phyloP scores from a whole-genome alignment of 1,139 yeast species.

The Meyerozyma guilliermondii region DNA sequence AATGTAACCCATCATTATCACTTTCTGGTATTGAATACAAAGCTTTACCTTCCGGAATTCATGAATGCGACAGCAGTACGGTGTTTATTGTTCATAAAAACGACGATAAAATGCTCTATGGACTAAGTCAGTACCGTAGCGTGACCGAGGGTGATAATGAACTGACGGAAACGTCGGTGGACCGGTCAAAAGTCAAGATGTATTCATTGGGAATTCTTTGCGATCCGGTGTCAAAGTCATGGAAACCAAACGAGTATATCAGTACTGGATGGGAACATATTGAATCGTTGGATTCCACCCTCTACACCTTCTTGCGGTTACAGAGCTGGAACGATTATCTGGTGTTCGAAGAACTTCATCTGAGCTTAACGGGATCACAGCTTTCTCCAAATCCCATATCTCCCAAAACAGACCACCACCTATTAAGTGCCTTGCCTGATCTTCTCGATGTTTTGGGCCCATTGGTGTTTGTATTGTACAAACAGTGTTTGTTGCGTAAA shows the following conservation, averaged over 20 bases:
- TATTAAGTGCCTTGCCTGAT: conserved; percentile 42
- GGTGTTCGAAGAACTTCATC: conserved; percentile 18
- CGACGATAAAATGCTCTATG: conserved; percentile 29
- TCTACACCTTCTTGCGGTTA: conserved; percentile 33
- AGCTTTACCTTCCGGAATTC: conserved; percentile 81
- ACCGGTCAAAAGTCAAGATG: conserved; percentile 56
- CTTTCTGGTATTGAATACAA: conserved; percentile 59
- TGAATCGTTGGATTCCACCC: conserved; percentile 36
- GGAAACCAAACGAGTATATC: conserved; percentile 53
- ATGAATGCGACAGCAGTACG: conserved; percentile 49
- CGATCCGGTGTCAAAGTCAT: conserved; percentile 29
- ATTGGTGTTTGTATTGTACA: conserved; percentile 64
- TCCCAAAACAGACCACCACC: conserved; percentile 36
- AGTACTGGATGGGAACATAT: conserved; percentile 54
- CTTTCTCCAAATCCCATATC: conserved; percentile 4
- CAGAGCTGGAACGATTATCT: conserved; percentile 14
- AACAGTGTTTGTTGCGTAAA: conserved; percentile 58
- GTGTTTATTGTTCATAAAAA: conserved; percentile 28
- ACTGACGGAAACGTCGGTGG: conserved; percentile 12
- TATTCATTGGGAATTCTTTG: conserved; percentile 62
- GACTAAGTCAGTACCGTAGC: conserved; percentile 33
- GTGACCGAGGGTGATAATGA: conserved; percentile 14
- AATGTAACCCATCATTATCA: conserved; percentile 18
- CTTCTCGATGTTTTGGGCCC: conserved; percentile 64
- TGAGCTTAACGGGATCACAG: conserved; percentile 7